Evolutionary conservation across 2,329 filamentous ascomycete species (phyloP).

Genomic region (Westerdykella aurantiaca): DNA sequence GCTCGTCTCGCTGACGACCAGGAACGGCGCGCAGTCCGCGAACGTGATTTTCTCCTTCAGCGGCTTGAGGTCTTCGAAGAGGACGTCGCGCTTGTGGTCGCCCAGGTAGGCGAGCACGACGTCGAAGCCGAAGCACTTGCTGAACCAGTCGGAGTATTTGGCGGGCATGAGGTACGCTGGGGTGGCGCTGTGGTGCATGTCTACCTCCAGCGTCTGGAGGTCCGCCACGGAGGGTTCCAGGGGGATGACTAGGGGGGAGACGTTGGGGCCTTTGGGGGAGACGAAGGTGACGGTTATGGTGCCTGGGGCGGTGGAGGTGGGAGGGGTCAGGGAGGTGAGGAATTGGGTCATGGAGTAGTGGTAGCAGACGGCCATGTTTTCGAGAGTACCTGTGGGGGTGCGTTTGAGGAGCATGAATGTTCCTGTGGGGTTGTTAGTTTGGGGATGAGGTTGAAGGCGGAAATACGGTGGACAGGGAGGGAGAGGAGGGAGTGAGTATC

Average conservation of each 20-base stretch:
- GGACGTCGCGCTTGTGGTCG: conserved; percentile 36
- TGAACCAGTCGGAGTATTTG: conserved; percentile 42
- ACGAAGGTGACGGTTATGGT: conserved; percentile 38
- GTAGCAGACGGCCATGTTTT: conserved; percentile 41
- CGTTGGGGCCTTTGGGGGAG: conserved; percentile 25
- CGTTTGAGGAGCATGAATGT: conserved; percentile 39
- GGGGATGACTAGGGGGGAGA: conserved; percentile 35
- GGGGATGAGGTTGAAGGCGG: not conserved
- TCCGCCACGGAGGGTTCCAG: conserved; percentile 34
- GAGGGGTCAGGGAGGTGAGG: conserved; percentile 32
- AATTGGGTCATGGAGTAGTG: conserved; percentile 41
- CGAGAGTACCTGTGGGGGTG: conserved; percentile 28
- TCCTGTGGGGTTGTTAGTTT: conserved; percentile 11
- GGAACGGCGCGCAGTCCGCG: conserved; percentile 67
- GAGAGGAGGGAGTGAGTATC: no score
- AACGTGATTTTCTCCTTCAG: conserved; percentile 52
- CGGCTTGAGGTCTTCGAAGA: conserved; percentile 30
- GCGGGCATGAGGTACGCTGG: conserved; percentile 41
- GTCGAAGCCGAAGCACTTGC: conserved; percentile 39
- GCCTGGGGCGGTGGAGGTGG: conserved; percentile 21
- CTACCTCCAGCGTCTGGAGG: conserved; percentile 36
- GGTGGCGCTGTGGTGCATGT: conserved; percentile 42
- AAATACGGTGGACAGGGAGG: not conserved
- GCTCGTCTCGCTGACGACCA: conserved; percentile 65
- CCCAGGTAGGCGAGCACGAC: conserved; percentile 43